These are phyloP conservation scores for Coniochaeta prunicola DNA, from an alignment of 2,329 filamentous ascomycete species.

Conservation along the genomic window DNA sequence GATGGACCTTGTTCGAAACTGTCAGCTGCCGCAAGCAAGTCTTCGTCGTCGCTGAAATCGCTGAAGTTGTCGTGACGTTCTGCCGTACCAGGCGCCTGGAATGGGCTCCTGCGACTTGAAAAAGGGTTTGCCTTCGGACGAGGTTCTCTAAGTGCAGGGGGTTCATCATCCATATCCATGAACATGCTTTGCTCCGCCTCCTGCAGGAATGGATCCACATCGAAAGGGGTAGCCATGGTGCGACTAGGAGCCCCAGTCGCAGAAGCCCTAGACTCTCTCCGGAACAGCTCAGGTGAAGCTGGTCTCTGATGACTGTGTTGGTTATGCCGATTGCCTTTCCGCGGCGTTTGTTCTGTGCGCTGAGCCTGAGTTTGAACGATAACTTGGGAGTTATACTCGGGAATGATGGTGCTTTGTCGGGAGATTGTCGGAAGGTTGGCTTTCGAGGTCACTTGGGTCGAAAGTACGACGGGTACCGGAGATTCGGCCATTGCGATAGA, in stretches of 20 bases:
- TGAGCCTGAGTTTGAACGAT: conserved; percentile 45
- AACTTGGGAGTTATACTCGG: conserved; percentile 35
- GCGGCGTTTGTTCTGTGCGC: conserved; percentile 5
- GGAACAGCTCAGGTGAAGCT: conserved; percentile 11
- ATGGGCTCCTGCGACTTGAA: conserved; percentile 1
- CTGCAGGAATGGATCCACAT: not conserved
- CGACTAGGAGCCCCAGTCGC: not conserved
- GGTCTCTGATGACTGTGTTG: conserved; percentile 6
- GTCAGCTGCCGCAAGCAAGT: conserved; percentile 44
- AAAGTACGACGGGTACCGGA: conserved; percentile 29
- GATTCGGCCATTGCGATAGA: conserved; percentile 17
- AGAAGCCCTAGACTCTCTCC: conserved; percentile 6
- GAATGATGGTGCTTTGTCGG: conserved; percentile 21
- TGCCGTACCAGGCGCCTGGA: not conserved
- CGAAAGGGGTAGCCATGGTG: not conserved
- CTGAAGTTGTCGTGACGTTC: conserved; percentile 11
- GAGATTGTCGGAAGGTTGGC: conserved; percentile 21
- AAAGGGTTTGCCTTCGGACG: not conserved
- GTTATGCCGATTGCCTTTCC: conserved; percentile 6
- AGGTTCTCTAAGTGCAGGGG: not conserved
- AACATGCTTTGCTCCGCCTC: conserved; percentile 7
- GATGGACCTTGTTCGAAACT: conserved; percentile 38
- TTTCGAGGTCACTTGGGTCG: conserved; percentile 32
- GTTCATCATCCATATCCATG: conserved; percentile 3
- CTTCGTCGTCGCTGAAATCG: conserved; percentile 28